Base-by-base conservation (phyloP, 1,139 yeast species). In the Hyphopichia khmerensis region DNA sequence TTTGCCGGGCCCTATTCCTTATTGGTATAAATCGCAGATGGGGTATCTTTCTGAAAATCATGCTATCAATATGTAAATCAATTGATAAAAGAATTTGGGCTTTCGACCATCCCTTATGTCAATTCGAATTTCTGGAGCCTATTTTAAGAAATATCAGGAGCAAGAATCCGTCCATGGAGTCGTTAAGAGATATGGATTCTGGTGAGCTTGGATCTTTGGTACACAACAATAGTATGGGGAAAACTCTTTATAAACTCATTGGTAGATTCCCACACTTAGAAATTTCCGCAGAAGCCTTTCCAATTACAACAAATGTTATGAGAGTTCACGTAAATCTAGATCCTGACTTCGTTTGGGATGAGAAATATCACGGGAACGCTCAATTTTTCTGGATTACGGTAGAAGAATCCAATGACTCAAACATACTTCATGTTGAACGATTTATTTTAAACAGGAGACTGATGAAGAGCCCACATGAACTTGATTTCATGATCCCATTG, bases 361-460 rank as follows among this genome's bases (percentile, higher is more conserved):
- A 74, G 36, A 77, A 77, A 42, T 69, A 79, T 44, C 99, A 95
- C 60, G 96, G 96, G 0, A 80, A 77, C 48, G 86, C 88, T 3
- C 96, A 90, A 59, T 77, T 82, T 53, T 95, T 91, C 56, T 95
- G 99, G 99, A 75, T 95, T 3, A 77, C 93, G 53, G 95, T 91
- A 11, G 96, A 90, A 61, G 95, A 85, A 49, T 87, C 95, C 19
- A 84, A 86, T 42, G 82, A 83, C 39, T 78, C 86, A 1, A 79
- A 79, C 47, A 79, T 95, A 35, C 64, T 91, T 16, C 97, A 95
- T 57, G 86, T 84, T 44, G 96, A 93, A 50, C 87, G 84, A 57
- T 77, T 91, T 46, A 78, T 90, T 30, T 61, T 91, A 40, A 80
- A 79, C 46, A 80, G 72, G 49, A 79, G 75, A 42, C 84, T 82